Conservation (phyloP, 768 basidiomycete species). For the Lactifluus subvellereus region DNA sequence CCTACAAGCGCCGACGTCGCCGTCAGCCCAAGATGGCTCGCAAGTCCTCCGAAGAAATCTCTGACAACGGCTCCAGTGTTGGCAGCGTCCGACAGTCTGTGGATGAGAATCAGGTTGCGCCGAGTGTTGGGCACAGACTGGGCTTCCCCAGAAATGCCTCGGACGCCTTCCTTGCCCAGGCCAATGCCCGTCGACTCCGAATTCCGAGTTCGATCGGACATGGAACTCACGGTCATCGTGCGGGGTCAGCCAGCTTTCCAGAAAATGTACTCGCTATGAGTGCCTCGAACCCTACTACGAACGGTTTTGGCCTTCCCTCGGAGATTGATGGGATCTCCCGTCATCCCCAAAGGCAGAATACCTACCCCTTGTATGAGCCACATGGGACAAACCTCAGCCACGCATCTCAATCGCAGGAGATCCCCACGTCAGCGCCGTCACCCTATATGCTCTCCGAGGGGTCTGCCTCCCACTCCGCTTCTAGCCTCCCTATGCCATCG, state of each 20-base stretch:
- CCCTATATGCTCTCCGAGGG: constrained; percentile 25
- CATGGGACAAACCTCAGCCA: constrained; percentile 5
- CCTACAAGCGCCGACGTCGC: constrained; percentile 86
- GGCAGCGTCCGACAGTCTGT: constrained; percentile 16
- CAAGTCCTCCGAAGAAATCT: constrained; percentile 30
- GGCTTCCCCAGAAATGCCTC: constrained; percentile 21
- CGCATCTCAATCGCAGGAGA: constrained; percentile 4
- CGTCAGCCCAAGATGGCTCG: constrained; percentile 47
- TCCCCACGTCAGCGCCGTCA: constrained; percentile 23
- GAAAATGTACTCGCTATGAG: constrained; percentile 5
- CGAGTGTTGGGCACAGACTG: constrained; percentile 21
- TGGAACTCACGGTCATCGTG: constrained; percentile 3
- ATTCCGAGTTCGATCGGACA: constrained; percentile 11
- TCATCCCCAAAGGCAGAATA: constrained; percentile 20
- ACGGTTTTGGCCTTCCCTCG: neutral
- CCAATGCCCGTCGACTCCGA: constrained; percentile 15
- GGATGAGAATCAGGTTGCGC: constrained; percentile 32
- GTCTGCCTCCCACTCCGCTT: constrained; percentile 22
- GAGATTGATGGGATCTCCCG: constrained; percentile 10
- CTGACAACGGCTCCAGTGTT: constrained; percentile 22
- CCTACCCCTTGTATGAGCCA: constrained; percentile 21
- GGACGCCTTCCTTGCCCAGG: constrained; percentile 25
- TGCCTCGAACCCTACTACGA: neutral
- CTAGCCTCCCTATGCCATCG: constrained; percentile 17
- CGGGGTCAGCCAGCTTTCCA: constrained; percentile 13